Base-by-base conservation (phyloP, 495 filamentous ascomycete species). In the Recurvomyces mirabilis region DNA sequence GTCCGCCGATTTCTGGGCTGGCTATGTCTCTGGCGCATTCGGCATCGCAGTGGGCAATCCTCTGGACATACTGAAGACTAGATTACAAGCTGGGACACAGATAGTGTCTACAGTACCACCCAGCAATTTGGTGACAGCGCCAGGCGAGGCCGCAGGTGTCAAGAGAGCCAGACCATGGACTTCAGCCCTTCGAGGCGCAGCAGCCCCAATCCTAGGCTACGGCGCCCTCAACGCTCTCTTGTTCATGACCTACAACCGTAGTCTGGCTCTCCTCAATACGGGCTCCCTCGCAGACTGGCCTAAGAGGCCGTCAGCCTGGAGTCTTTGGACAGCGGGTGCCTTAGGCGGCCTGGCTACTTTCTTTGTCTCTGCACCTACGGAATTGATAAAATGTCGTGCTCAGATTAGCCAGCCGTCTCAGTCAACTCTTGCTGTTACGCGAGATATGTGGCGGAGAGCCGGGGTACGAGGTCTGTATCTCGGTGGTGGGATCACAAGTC, bases 21-120 rank as follows among this genome's bases (percentile, higher is more conserved):
- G 87, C 52, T 94, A 93, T 63, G 65, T 89, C 51, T 85, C 80
- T 54, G 87, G 87, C 14, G 84, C 79, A 39, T 68, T 75, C 4
- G 81, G 83, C 32, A 93, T 94, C 52, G 65, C 91, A 26, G 79
- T 94, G 42, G 87, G 87, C 47, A 93, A 91, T 50, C 87, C 87
- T 2, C 67, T 94, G 0, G 87, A 94, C 55, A 67, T 93, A 1
- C 67, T 91, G 53, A 94, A 94, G 66, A 83, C 87, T 32, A 77
- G 74, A 23, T 65, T 87, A 4, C 87, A 94, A 69, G 79, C 84
- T 34, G 68, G 69, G 33, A 45, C 32, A 21, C n/a, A 3, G 4
- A n/a, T n/a, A n/a, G n/a, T n/a, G n/a, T n/a, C n/a, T n/a, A n/a
- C n/a, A n/a, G n/a, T n/a, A n/a, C n/a, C n/a, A n/a, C 23, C 21